Conservation (phyloP, 2,329 filamentous ascomycete genomes). For the Zasmidium citrigriseum region DNA sequence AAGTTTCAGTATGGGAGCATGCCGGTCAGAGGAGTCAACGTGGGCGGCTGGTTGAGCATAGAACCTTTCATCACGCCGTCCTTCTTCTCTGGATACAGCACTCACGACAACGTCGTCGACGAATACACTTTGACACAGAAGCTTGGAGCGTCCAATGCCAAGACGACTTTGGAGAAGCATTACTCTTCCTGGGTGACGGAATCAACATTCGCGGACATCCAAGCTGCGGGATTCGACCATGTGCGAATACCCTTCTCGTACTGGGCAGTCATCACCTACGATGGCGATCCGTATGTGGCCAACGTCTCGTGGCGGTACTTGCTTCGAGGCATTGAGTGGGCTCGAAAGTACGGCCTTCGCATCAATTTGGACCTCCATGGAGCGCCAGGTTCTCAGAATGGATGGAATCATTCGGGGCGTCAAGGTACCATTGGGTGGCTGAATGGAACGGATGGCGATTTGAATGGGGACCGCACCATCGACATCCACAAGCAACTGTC, state of each 20-base stretch:
- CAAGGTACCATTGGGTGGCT: slow-evolving; percentile 83
- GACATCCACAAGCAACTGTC: slow-evolving; percentile 86
- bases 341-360: slow-evolving; percentile 84
- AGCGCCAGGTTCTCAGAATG: slow-evolving; percentile 92
- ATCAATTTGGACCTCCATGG: slow-evolving; percentile 92
- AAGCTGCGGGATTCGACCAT: slow-evolving; percentile 86
- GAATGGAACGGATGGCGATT: slow-evolving; percentile 79
- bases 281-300: slow-evolving; percentile 82
- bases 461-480: slow-evolving; percentile 78
- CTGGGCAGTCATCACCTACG: slow-evolving; percentile 87
- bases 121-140: slow-evolving; percentile 78
- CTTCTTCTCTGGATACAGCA: slow-evolving; percentile 70
- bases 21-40: slow-evolving; percentile 85
- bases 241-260: slow-evolving; percentile 96
- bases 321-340: slow-evolving; percentile 88
- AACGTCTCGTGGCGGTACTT: slow-evolving; percentile 92
- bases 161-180: slow-evolving; percentile 77
- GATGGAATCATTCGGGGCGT: slow-evolving; percentile 93
- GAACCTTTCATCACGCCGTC: slow-evolving; percentile 97
- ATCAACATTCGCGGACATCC: slow-evolving; percentile 80
- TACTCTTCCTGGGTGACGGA: slow-evolving; percentile 89
- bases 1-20: slow-evolving; percentile 75
- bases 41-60: slow-evolving; percentile 90
- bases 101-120: slow-evolving; percentile 70
- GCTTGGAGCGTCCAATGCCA: slow-evolving; percentile 66